A percentile compares a stretch with the other conserved stretches of the same genome.
These are phyloP conservation scores for Isoetes taiwanensis DNA, from an alignment of 75 land plant genomes.

Conservation along the genomic window DNA sequence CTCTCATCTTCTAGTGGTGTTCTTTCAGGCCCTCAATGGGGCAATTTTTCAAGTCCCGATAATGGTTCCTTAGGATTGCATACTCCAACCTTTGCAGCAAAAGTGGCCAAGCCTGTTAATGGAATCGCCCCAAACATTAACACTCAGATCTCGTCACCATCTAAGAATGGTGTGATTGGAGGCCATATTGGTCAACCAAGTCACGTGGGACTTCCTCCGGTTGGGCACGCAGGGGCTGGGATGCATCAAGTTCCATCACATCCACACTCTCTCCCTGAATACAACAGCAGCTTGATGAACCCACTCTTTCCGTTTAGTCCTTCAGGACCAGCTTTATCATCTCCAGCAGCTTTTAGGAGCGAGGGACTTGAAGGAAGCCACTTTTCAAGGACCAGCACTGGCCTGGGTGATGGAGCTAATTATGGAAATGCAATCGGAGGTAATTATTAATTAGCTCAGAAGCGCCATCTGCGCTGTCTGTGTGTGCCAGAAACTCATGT, in stretches of 20 bases:
- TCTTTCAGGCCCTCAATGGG: neutral
- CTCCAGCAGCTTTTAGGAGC: conserved; percentile 12
- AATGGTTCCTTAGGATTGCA: too few relatives aligned
- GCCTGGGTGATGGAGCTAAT: conserved; percentile 18
- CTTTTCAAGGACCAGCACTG: conserved; percentile 18
- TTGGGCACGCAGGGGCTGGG: conserved; percentile 26
- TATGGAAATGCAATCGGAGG: conserved; percentile 9
- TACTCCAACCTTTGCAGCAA: too few relatives aligned
- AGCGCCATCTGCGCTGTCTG: conserved; percentile 1
- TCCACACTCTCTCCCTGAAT: conserved; percentile 63
- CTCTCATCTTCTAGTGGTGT: neutral
- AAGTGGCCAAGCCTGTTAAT: conserved; percentile 34
- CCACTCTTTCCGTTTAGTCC: conserved; percentile 8
- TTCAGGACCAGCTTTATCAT: conserved; percentile 8
- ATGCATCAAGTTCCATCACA: conserved; percentile 27
- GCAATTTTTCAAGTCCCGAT: too few relatives aligned
- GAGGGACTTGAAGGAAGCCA: conserved; percentile 29
- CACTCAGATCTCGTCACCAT: conserved; percentile 35
- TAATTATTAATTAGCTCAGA: neutral
- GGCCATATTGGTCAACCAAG: conserved; percentile 39
- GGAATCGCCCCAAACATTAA: conserved; percentile 59
- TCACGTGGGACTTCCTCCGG: conserved; percentile 24
- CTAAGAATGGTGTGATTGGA: conserved; percentile 72
- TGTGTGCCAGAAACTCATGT: neutral
- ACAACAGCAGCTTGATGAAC: conserved; percentile 29